A percentile compares a stretch with the other conserved stretches of the same genome.
Conservation (phyloP, 1,139 yeast genomes). For the Saccharomyces hybrid region DNA sequence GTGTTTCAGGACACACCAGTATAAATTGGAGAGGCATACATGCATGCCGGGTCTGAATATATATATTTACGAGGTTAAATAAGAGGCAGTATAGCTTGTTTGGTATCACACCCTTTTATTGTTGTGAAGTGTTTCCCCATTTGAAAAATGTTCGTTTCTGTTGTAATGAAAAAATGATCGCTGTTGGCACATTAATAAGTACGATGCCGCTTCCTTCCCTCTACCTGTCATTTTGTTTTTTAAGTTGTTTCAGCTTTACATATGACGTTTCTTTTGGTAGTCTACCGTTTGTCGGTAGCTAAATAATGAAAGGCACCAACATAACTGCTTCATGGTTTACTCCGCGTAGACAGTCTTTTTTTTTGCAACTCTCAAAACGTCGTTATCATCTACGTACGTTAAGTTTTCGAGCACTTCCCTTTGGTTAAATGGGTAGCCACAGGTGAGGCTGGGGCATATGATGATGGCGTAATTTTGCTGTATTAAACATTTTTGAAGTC, state of each 20-base stretch:
- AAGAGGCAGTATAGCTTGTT: not conserved
- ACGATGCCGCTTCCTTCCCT: not conserved
- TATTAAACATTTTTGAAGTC: conserved; percentile 31
- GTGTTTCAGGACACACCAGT: not conserved
- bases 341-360: conserved; percentile 10
- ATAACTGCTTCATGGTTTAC: not conserved
- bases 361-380: conserved; percentile 24
- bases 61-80: not conserved
- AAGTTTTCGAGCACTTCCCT: conserved; percentile 26
- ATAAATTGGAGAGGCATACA: not conserved
- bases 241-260: not conserved
- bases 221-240: not conserved
- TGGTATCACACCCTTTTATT: not conserved
- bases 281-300: too few species aligned
- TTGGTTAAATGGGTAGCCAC: conserved; percentile 36
- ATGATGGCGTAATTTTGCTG: conserved; percentile 33
- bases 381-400: conserved; percentile 25
- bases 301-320: not conserved
- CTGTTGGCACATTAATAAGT: not conserved
- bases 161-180: not conserved
- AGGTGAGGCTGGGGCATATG: conserved; percentile 30
- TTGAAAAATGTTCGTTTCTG: not conserved
- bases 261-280: not conserved
- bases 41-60: not conserved
- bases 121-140: not conserved